Conservation (phyloP, 2,329 filamentous ascomycete genomes). For the Aspergillus caelatus region DNA sequence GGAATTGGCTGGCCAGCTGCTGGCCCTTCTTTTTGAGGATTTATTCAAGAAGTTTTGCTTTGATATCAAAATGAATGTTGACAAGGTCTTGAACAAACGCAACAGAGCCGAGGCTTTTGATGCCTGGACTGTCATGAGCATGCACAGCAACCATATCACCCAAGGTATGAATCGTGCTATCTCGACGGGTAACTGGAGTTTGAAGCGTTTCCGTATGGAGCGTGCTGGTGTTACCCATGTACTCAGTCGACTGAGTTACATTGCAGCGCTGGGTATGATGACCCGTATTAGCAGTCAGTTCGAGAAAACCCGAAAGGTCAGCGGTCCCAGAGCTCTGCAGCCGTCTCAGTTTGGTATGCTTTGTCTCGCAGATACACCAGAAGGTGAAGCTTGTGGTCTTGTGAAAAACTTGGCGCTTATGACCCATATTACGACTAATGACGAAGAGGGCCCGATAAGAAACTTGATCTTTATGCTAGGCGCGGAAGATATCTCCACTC, state of each 20-base stretch:
- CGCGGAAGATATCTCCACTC: constrained; percentile 76
- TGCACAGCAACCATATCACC: constrained; percentile 84
- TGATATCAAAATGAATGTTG: constrained; percentile 88
- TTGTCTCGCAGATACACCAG: constrained; percentile 93
- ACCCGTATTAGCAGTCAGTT: constrained; percentile 98
- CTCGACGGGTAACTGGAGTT: constrained; percentile 94
- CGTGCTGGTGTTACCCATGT: constrained; percentile 95
- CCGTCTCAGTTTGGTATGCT: constrained; percentile 99
- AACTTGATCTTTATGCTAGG: constrained; percentile 86
- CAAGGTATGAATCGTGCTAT: constrained; percentile 94
- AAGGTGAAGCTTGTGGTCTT: constrained; percentile 96
- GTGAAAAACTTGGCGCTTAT: constrained; percentile 98
- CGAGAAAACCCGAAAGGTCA: constrained; percentile 96
- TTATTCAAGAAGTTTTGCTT: constrained; percentile 93
- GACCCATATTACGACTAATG: constrained; percentile 98
- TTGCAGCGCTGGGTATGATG: constrained; percentile 98
- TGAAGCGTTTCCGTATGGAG: constrained; percentile 99
- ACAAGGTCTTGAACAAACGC: constrained; percentile 93
- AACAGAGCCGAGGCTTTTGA: constrained; percentile 88
- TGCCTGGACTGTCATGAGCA: constrained; percentile 79
- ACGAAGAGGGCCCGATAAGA: constrained; percentile 87
- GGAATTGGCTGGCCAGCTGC: constrained; percentile 89
- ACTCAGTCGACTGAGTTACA: constrained; percentile 91
- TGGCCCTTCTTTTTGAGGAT: constrained; percentile 94
- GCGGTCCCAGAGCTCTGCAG: constrained; percentile 90